Conservation (phyloP, 2,329 filamentous ascomycete genomes). For the Cryphonectria naterciae region DNA sequence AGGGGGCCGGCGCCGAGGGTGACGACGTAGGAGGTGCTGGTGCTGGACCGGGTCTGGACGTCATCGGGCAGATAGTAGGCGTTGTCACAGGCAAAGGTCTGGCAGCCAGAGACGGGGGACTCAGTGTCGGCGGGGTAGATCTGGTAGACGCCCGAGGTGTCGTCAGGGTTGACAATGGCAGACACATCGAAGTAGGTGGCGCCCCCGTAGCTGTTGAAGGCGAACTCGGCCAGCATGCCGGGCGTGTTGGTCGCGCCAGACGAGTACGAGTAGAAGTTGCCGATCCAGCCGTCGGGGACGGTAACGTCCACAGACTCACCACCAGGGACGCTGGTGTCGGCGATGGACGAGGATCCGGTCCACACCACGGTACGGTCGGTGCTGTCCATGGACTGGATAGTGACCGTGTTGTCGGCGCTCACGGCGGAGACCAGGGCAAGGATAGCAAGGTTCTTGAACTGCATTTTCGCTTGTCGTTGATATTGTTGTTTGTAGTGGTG, state of each 20-base stretch:
- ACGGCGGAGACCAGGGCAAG: conserved; percentile 46
- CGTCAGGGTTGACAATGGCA: conserved; percentile 48
- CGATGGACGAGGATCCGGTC: conserved; percentile 49
- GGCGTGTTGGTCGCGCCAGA: conserved; percentile 38
- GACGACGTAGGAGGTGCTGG: conserved; percentile 53
- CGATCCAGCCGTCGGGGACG: conserved; percentile 36
- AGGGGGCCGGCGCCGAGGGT: conserved; percentile 48
- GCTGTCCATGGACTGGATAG: conserved; percentile 62
- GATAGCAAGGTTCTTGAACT: conserved; percentile 53
- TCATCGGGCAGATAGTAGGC: conserved; percentile 59
- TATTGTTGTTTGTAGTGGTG: background rate
- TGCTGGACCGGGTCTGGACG: conserved; percentile 58
- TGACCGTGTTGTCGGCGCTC: conserved; percentile 54
- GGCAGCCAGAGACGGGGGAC: conserved; percentile 45
- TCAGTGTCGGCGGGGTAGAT: conserved; percentile 40
- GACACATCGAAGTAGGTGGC: conserved; percentile 50
- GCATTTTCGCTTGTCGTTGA: conserved; percentile 52
- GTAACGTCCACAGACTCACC: conserved; percentile 41
- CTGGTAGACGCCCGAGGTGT: conserved; percentile 45
- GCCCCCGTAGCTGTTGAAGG: conserved; percentile 42
- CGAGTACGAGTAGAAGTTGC: conserved; percentile 42
- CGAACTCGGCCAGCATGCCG: conserved; percentile 44
- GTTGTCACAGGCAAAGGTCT: conserved; percentile 48
- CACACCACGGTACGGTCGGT: conserved; percentile 55
- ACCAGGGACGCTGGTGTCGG: conserved; percentile 45